Base-by-base conservation (phyloP, 2,329 filamentous ascomycete species). In the Rosellinia necatrix region DNA sequence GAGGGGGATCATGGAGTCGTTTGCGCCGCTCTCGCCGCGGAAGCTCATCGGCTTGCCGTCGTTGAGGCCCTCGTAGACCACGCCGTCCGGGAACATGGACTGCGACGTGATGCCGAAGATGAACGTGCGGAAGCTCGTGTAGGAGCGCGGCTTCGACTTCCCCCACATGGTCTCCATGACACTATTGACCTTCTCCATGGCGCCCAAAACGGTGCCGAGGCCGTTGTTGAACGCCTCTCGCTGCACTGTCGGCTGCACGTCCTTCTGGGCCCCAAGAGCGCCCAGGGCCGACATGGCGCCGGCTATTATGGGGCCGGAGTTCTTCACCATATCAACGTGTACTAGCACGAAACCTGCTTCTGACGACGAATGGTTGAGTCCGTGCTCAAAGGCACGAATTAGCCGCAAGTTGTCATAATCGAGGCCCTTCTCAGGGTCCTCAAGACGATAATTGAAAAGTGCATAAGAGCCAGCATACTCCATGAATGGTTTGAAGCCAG, bases 281-380 rank as follows among this genome's bases (percentile, higher is more conserved):
- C 58, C 81, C 21, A 96, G 80, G 47, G 88, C 83, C 48, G 84
- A 79, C 42, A 91, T 80, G 3, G 86, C 84, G 27, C 91, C 91
- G 37, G 84, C 81, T 42, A 97, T 86, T 1, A 97, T 79, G 1
- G 85, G 83, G 0, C 88, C 88, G 0, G 92, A 92, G 73, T 96
- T 86, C 70, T 87, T 87, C 46, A 96, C 93, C 92, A 97, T 97
- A 74, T 96, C 91, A 48, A 97, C 87, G 72, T 97, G 93, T 4
- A 94, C 92, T 10, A 97, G 83, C n/a, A 97, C 91, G 71, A 97
- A 97, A 46, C 93, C 93, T 1, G 93, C 93, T 73, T 97, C 93
- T 6, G 92, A 96, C 3, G 91, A 96, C 27, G 81, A 82, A 0
- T 90, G 90, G 71, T 97, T 90, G 7, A 96, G 85, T 12, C 93